Evolutionary conservation across 495 filamentous ascomycete species (phyloP), one percentile per base, ranked within the genome.

Genomic region (Mytilinidion resinicola): DNA sequence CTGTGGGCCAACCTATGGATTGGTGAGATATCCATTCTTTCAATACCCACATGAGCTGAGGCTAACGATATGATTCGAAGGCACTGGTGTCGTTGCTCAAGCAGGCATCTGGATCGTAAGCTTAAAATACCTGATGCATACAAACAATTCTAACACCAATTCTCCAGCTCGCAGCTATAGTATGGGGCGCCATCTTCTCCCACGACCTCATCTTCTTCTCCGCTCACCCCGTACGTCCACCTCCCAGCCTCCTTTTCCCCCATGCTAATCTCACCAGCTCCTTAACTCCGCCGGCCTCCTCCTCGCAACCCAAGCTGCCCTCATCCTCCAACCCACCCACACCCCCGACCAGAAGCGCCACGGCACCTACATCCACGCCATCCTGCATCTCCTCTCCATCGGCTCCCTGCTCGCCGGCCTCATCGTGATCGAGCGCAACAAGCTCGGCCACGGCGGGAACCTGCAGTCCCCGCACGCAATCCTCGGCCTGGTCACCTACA

Each of bases 321-420:
- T 97, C 37, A 74, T 96, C 67, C 81, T 96, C 34, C 92, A 97
- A 69, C 92, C 92, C 1, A 96, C 92, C 8, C 78, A 87, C 58
- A 89, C 87, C 0, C 73, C 85, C 2, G 64, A 72, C 10, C 85
- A 95, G 66, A 97, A 96, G 67, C 73, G 74, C 14, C 66, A 77
- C 15, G 92, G 90, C 30, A 86, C 88, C 25, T 78, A 80, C 62
- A 71, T 78, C 41, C 92, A 97, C 72, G 81, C 79, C 48, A 59
- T 69, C 11, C 68, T 96, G 52, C 86, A 92, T 67, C 69, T 80
- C 30, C 55, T 88, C 39, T 85, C 82, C 50, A 66, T 90, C 33
- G 59, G 76, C 15, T 70, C 75, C 42, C 85, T 92, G 60, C 62
- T 85, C 38, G 76, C 81, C 15, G 89, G 85, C 39, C 78, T 93